phyloP scores from a whole-genome alignment of 1,284 basidiomycete genomes.

The Serendipita sp. region DNA sequence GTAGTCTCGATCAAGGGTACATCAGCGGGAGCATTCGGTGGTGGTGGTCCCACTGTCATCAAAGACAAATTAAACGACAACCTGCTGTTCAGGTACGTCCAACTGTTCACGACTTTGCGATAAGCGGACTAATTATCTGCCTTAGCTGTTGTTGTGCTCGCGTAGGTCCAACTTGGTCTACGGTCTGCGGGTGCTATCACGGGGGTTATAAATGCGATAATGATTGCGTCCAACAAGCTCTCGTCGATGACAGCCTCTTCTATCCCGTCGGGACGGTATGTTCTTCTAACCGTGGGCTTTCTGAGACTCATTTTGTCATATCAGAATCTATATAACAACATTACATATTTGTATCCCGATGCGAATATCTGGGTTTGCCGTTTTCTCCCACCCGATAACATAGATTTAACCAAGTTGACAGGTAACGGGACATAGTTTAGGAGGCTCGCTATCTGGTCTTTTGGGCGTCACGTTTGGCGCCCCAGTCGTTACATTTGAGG shows the following conservation, averaged over 20 bases:
- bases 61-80: constrained; percentile 96
- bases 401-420: background rate
- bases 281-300: background rate
- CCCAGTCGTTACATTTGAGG: constrained; percentile 81
- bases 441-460: constrained; percentile 76
- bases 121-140: background rate
- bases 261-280: constrained; percentile 68
- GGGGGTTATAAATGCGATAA: constrained; percentile 74
- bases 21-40: constrained; percentile 63
- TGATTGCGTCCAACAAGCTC: constrained; percentile 64
- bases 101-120: background rate
- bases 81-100: constrained; percentile 51
- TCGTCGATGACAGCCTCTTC: constrained; percentile 78
- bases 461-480: constrained; percentile 86
- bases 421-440: constrained; percentile 27
- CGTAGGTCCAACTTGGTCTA: constrained; percentile 88
- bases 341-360: constrained; percentile 86
- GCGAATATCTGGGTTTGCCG: constrained; percentile 76
- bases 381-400: constrained; percentile 60
- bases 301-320: background rate
- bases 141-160: constrained; percentile 86
- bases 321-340: constrained; percentile 84
- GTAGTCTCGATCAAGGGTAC: constrained; percentile 93
- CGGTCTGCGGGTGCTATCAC: constrained; percentile 85
- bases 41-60: constrained; percentile 71